A percentile compares a stretch with the other conserved stretches of the same genome.
phyloP scores from a whole-genome alignment of 305 asterid species.

The Euphrasia arctica region DNA sequence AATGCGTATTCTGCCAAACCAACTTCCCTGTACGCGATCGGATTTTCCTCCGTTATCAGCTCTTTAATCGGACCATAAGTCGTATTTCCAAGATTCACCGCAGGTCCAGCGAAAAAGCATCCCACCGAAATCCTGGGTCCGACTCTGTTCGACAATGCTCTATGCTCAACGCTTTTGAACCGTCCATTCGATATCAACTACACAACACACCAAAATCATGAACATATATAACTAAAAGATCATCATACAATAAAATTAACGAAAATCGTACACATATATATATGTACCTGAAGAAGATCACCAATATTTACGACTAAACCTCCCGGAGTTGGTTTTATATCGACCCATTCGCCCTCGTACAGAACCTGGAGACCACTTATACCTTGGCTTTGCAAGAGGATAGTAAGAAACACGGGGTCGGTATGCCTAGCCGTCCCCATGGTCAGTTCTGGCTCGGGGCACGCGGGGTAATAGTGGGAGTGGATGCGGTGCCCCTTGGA shows the following conservation, averaged over 20 bases:
- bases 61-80: conserved; percentile 44
- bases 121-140: conserved; percentile 55
- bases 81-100: not conserved
- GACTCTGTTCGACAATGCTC: conserved; percentile 21
- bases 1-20: conserved; percentile 25
- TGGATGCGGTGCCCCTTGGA: conserved; percentile 33
- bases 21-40: conserved; percentile 28
- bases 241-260: no score
- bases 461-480: conserved; percentile 46
- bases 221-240: no score
- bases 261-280: no score
- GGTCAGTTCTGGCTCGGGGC: conserved; percentile 46
- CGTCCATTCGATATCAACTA: conserved; percentile 44
- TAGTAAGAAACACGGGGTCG: conserved; percentile 39
- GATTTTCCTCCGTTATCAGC: conserved; percentile 36
- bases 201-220: not conserved
- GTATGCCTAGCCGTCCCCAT: conserved; percentile 39
- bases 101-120: conserved; percentile 41
- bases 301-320: conserved; percentile 40
- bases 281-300: conserved; percentile 41
- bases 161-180: conserved; percentile 28
- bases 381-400: conserved; percentile 40
- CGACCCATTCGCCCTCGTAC: conserved; percentile 35
- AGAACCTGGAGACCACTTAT: conserved; percentile 37
- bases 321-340: conserved; percentile 29